phyloP scores from a whole-genome alignment of 139 green algal species.

The Yamagishiella unicocca region DNA sequence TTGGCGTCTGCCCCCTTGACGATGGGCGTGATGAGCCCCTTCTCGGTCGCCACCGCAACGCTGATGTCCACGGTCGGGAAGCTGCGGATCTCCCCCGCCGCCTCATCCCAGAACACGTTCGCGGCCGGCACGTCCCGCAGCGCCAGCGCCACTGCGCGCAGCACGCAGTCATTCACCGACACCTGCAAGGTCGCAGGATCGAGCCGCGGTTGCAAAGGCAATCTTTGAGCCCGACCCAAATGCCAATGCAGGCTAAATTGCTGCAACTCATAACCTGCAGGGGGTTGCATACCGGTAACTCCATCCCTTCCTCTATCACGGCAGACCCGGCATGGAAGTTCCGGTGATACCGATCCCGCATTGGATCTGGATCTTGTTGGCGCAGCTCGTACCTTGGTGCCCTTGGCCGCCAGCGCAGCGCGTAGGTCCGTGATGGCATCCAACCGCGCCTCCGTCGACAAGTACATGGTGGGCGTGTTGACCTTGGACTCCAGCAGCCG shows the following conservation, averaged over 20 bases:
- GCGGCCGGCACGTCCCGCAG: constrained; percentile 84
- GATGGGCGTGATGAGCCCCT: constrained; percentile 94
- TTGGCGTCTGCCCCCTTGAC: constrained; percentile 59
- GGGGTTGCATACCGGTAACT: no score
- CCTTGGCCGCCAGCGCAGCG: constrained; percentile 68
- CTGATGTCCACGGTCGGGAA: constrained; percentile 80
- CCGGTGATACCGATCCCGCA: no score
- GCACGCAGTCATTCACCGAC: constrained; percentile 95
- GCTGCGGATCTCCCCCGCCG: constrained; percentile 45
- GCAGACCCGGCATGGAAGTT: no score
- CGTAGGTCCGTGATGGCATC: constrained; percentile 72
- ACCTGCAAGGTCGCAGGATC: constrained; percentile 63
- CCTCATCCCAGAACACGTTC: constrained; percentile 69
- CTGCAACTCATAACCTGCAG: no score
- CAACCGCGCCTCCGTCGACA: constrained; percentile 78
- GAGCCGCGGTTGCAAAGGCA: background rate
- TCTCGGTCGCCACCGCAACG: constrained; percentile 91
- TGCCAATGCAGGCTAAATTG: no score
- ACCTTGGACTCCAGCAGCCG: constrained; percentile 93
- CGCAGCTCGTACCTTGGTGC: constrained; percentile 57
- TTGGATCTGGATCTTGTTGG: no score
- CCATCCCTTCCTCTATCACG: no score
- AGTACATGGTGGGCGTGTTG: constrained; percentile 82
- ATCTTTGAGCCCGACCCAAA: no score
- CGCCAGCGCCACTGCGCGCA: constrained; percentile 89